Conservation (phyloP, 768 basidiomycete genomes). For the Rhizopogon salebrosus region DNA sequence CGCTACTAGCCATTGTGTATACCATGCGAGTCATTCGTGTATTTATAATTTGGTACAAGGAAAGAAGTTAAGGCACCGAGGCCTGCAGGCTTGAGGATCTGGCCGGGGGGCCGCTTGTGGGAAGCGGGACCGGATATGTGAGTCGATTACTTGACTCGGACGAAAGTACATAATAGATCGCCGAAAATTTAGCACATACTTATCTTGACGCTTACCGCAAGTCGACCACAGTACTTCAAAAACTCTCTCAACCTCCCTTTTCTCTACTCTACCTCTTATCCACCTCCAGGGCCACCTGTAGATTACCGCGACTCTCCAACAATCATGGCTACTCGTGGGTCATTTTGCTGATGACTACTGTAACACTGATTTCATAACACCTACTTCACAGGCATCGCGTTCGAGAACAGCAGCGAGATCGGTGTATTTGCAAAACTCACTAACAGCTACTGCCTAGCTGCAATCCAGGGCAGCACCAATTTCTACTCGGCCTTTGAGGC, state of each 20-base stretch:
- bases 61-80: background rate
- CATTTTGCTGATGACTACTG: background rate
- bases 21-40: background rate
- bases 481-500: constrained; percentile 98
- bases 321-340: constrained; percentile 64
- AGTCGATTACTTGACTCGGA: constrained; percentile 2
- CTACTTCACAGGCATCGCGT: constrained; percentile 68
- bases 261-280: background rate
- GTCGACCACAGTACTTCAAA: background rate
- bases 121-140: background rate
- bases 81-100: too few relatives aligned
- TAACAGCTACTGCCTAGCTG: constrained; percentile 94
- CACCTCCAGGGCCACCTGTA: background rate
- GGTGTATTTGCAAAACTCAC: constrained; percentile 98
- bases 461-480: constrained; percentile 92
- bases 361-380: constrained; percentile 1
- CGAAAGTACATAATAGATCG: background rate
- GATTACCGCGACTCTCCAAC: constrained; percentile 3
- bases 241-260: background rate
- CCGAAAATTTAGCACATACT: too few relatives aligned
- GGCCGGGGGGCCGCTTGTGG: too few relatives aligned
- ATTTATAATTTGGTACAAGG: background rate
- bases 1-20: too few relatives aligned
- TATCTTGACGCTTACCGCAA: too few relatives aligned
- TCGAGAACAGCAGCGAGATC: constrained; percentile 92